Evolutionary conservation across 106 monocot genomes (phyloP).

Genomic region (Dendrobium nobile): DNA sequence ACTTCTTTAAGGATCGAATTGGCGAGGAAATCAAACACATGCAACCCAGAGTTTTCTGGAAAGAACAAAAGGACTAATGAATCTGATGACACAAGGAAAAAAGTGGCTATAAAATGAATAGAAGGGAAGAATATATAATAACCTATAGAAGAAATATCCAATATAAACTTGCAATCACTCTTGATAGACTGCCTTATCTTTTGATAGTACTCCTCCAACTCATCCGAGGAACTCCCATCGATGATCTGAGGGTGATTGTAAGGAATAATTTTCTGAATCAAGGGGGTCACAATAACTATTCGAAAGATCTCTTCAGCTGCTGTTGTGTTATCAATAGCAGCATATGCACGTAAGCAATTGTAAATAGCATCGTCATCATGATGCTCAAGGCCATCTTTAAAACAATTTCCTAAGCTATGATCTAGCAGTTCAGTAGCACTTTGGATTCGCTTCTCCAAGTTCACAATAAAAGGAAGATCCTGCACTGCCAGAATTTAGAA

Average conservation of each 20-base stretch:
- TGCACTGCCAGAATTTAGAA: constrained; percentile 64
- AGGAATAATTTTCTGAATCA: constrained; percentile 70
- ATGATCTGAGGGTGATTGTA: constrained; percentile 28
- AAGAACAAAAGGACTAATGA: constrained; percentile 6
- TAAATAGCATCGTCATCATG: constrained; percentile 69
- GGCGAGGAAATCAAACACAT: constrained; percentile 95
- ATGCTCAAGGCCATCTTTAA: constrained; percentile 64
- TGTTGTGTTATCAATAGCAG: constrained; percentile 82
- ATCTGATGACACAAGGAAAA: constrained; percentile 9
- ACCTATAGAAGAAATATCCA: constrained; percentile 95
- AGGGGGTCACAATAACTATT: constrained; percentile 63
- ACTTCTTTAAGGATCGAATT: constrained; percentile 96
- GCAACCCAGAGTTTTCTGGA: constrained; percentile 95
- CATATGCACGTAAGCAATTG: constrained; percentile 97
- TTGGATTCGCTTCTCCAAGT: constrained; percentile 94
- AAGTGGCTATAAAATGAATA: neutral
- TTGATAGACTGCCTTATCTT: constrained; percentile 56
- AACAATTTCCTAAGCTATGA: constrained; percentile 71
- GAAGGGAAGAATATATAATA: neutral
- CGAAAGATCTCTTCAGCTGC: constrained; percentile 93
- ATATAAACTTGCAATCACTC: constrained; percentile 82
- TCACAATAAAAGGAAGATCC: constrained; percentile 90
- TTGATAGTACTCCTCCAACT: constrained; percentile 71
- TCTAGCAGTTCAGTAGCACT: constrained; percentile 54
- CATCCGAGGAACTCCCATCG: constrained; percentile 37